These are phyloP conservation scores for Boletus rubescentipes DNA, from an alignment of 768 basidiomycete genomes.

Conservation along the genomic window DNA sequence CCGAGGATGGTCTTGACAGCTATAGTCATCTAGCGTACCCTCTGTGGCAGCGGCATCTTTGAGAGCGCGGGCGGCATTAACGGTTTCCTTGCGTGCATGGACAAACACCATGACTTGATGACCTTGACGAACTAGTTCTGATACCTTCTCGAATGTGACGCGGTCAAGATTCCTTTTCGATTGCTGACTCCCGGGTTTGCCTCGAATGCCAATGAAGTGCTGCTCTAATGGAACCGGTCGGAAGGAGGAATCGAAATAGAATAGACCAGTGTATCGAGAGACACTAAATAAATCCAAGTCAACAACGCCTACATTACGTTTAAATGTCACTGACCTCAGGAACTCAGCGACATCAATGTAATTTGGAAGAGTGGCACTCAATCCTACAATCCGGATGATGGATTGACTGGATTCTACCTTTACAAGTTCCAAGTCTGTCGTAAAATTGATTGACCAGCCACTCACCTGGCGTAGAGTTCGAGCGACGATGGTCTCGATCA, in stretches of 20 bases:
- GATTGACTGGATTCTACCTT: conserved; percentile 97
- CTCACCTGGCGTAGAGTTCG: conserved; percentile 84
- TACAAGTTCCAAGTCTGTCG: background rate
- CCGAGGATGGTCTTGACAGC: conserved; percentile 76
- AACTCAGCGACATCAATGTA: conserved; percentile 97
- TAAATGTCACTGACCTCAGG: conserved; percentile 56
- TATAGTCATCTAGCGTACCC: conserved; percentile 74
- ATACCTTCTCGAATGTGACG: conserved; percentile 88
- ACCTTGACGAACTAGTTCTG: conserved; percentile 81
- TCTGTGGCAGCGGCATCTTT: conserved; percentile 75
- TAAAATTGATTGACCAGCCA: background rate
- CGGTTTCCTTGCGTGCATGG: conserved; percentile 96
- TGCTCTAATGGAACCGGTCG: conserved; percentile 95
- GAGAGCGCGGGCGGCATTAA: conserved; percentile 82
- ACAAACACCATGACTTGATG: conserved; percentile 99
- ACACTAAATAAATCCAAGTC: conserved; percentile 53
- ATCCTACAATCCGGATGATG: conserved; percentile 91
- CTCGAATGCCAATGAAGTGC: conserved; percentile 91
- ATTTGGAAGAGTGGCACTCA: conserved; percentile 96
- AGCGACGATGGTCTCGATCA: conserved; percentile 97
- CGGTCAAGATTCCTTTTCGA: conserved; percentile 85
- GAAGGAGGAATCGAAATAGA: conserved; percentile 98
- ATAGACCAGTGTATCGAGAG: conserved; percentile 80
- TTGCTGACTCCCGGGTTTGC: conserved; percentile 72
- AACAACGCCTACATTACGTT: background rate